Evolutionary conservation across 78 protist genomes (phyloP), one percentile per base, ranked within the genome.

Genomic region (Dictyostelium firmibasis): DNA sequence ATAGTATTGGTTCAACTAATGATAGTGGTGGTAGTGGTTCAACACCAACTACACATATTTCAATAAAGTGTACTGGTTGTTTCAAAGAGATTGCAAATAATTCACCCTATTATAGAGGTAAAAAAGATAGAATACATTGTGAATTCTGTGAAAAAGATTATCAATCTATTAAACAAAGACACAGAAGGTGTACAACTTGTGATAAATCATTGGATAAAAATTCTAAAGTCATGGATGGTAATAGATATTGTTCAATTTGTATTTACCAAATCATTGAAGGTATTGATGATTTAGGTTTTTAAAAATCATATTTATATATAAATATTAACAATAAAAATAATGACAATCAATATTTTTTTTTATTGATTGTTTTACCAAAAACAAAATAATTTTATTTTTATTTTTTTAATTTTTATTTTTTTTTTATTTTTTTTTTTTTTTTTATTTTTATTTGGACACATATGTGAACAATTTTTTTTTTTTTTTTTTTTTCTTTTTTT

Each of bases 61-160:
- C 62, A 20, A 43, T 84, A 13, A 8, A n/a, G 14, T 89, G 94
- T 69, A 89, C 83, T 81, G 94, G 94, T 6, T 89, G 94, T 18
- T 41, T 27, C 27, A 35, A 50, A 41, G 87, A 60, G 18, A 81
- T 89, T 16, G 44, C 86, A 36, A 78, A 70, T 41, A 78, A 89
- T 89, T 25, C 83, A 31, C 81, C 77, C 0, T 75, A 57, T 25
- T 18, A 25, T 43, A 89, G 74, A 57, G 43, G 94, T 36, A 89
- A 89, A 84, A 70, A 75, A 41, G 94, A 81, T 33, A 89, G 77
- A 75, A 70, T 89, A 25, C 94, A 89, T 81, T 89, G 94, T 50
- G 94, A 64, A 33, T 20, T 20, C 16, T 89, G 94, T 35, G 94
- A 89, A 69, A 89, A 81, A 31, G 94, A 89, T n/a, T 89, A 81